Percentiles rank a stretch among this genome's conserved stretches.
phyloP scores from a whole-genome alignment of 495 filamentous ascomycete species.

The Penicillium roqueforti region DNA sequence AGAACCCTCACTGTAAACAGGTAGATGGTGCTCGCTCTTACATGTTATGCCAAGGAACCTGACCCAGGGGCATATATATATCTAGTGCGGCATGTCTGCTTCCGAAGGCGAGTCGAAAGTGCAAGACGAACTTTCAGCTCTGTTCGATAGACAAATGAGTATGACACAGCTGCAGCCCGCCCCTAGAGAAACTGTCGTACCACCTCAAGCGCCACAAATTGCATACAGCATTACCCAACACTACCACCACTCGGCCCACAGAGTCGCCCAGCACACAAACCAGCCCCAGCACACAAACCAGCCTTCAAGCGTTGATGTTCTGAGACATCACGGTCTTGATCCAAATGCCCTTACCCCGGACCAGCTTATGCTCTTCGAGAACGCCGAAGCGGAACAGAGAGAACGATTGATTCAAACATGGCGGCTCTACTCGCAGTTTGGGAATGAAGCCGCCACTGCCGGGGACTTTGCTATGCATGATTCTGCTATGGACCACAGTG shows the following conservation, averaged over 20 bases:
- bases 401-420: slow-evolving; percentile 62
- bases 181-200: slow-evolving; percentile 7
- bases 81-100: slow-evolving; percentile 38
- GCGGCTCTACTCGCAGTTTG: slow-evolving; percentile 51
- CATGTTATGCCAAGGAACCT: not conserved
- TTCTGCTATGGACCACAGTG: slow-evolving; percentile 27
- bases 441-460: slow-evolving; percentile 19
- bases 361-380: slow-evolving; percentile 59
- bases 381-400: slow-evolving; percentile 54
- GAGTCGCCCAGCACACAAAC: slow-evolving; percentile 18
- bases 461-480: slow-evolving; percentile 50
- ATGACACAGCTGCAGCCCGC: slow-evolving; percentile 18
- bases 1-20: slow-evolving; percentile 36
- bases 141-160: slow-evolving; percentile 62
- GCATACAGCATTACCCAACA: slow-evolving; percentile 69
- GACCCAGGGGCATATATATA: slow-evolving; percentile 3
- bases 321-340: slow-evolving; percentile 52
- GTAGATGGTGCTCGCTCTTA: slow-evolving; percentile 19
- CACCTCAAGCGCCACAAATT: slow-evolving; percentile 34
- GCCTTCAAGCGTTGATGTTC: slow-evolving; percentile 21
- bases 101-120: slow-evolving; percentile 44
- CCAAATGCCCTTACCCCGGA: slow-evolving; percentile 48
- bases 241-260: slow-evolving; percentile 68
- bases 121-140: slow-evolving; percentile 62
- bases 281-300: not conserved